Evolutionary conservation across 257 asterid species (phyloP).

Genomic region (Solanum gandarillasii): DNA sequence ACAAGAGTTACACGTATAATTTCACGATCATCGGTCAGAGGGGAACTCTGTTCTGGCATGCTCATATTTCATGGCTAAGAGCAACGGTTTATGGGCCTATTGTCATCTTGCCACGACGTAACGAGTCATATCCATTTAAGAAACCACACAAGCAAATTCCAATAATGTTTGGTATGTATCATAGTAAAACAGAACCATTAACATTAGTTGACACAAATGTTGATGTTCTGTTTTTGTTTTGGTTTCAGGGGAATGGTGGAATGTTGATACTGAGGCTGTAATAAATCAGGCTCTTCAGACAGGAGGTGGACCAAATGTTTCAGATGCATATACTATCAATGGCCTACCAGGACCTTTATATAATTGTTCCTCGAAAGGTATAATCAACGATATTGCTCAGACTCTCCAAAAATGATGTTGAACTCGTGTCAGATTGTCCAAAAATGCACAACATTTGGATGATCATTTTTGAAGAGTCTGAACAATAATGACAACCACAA

Average conservation of each 20-base stretch:
- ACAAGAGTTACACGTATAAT: constrained; percentile 45
- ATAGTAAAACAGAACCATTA: neutral
- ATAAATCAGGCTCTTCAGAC: constrained; percentile 55
- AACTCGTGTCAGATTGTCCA: neutral
- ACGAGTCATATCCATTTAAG: constrained; percentile 49
- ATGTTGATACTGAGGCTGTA: constrained; percentile 53
- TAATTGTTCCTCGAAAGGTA: constrained; percentile 60
- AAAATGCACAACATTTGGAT: neutral
- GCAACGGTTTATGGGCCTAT: constrained; percentile 52
- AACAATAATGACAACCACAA: neutral
- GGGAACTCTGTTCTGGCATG: constrained; percentile 71
- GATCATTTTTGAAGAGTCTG: neutral
- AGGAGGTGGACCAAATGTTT: constrained; percentile 56
- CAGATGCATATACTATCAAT: constrained; percentile 66
- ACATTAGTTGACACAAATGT: neutral
- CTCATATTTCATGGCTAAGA: constrained; percentile 58
- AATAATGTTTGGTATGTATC: constrained; percentile 33
- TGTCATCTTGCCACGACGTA: constrained; percentile 41
- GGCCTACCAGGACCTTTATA: constrained; percentile 67
- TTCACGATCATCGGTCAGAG: constrained; percentile 63
- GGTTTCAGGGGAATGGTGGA: constrained; percentile 68
- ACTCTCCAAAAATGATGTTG: neutral
- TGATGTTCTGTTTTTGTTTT: neutral
- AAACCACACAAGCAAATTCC: constrained; percentile 63
- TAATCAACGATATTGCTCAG: neutral